Conservation (phyloP, 1,284 basidiomycete genomes). For the Rhodotorula mucilaginosa region DNA sequence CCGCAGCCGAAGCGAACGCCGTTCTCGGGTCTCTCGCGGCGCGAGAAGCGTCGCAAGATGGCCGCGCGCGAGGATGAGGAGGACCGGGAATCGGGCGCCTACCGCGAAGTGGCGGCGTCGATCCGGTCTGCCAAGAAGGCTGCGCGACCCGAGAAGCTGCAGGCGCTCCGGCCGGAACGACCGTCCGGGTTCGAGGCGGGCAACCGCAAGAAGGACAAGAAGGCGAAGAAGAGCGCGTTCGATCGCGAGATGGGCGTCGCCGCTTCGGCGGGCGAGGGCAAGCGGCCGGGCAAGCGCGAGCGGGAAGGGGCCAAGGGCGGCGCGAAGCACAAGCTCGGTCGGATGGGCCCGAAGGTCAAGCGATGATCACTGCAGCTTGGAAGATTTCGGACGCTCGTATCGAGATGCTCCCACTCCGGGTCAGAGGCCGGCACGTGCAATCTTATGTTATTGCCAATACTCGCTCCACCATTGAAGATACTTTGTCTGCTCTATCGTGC, state of each 20-base stretch:
- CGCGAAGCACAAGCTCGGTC: constrained; percentile 18
- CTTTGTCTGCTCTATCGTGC: too few relatives aligned
- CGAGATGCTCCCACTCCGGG: background rate
- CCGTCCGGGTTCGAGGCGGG: background rate
- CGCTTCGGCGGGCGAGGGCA: background rate
- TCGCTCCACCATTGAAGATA: too few relatives aligned
- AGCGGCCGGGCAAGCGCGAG: constrained; percentile 25
- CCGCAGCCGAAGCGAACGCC: constrained; percentile 33
- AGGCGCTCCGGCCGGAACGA: constrained; percentile 18
- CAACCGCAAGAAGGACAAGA: constrained; percentile 25
- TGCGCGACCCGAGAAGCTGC: constrained; percentile 23
- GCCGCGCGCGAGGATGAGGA: constrained; percentile 74
- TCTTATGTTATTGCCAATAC: too few relatives aligned
- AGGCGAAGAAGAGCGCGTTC: constrained; percentile 18
- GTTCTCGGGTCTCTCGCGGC: constrained; percentile 77
- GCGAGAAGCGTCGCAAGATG: constrained; percentile 78
- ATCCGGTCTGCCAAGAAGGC: constrained; percentile 83
- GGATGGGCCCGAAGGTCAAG: constrained; percentile 25
- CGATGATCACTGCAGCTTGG: background rate
- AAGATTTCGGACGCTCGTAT: too few relatives aligned
- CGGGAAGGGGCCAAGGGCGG: constrained; percentile 18
- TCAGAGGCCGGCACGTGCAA: background rate
- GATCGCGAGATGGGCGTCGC: constrained; percentile 35
- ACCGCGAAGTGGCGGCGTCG: constrained; percentile 60
- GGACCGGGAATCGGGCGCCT: constrained; percentile 54